These are phyloP conservation scores for Saccharomycopsis crataegensis DNA, from an alignment of 1,139 yeast genomes.

Conservation along the genomic window DNA sequence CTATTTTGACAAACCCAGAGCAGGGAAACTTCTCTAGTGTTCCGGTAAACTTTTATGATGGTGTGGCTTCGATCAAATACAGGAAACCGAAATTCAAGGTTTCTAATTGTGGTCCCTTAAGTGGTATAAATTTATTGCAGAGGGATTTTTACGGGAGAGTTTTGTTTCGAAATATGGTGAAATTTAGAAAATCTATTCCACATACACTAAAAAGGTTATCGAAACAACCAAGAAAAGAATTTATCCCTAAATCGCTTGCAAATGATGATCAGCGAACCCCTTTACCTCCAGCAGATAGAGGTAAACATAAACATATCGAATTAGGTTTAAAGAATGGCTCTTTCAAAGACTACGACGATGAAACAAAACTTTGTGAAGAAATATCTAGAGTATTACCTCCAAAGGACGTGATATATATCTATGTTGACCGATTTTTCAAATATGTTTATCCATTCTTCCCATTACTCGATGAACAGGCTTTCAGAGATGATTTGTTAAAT, in stretches of 20 bases:
- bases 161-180: slow-evolving; percentile 11
- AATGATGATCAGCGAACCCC: no score
- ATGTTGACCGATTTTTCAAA: slow-evolving; percentile 36
- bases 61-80: slow-evolving; percentile 22
- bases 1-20: neutral
- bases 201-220: neutral
- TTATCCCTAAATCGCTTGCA: no score
- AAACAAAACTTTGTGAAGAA: slow-evolving; percentile 18
- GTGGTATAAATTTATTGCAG: slow-evolving; percentile 5
- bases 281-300: no score
- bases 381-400: slow-evolving; percentile 33
- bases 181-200: neutral
- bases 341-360: neutral
- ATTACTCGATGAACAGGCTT: slow-evolving; percentile 38
- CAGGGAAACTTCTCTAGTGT: slow-evolving; percentile 14
- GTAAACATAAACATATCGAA: neutral
- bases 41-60: slow-evolving; percentile 23
- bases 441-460: slow-evolving; percentile 45
- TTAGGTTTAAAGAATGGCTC: neutral
- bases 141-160: slow-evolving; percentile 17
- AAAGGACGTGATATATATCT: slow-evolving; percentile 32
- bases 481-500: slow-evolving; percentile 23
- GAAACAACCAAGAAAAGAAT: slow-evolving; percentile 19
- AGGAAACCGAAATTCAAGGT: slow-evolving; percentile 23
- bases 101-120: slow-evolving; percentile 14